Conservation (phyloP, 352 stramenopile genomes). For the Aphanomyces euteiches region DNA sequence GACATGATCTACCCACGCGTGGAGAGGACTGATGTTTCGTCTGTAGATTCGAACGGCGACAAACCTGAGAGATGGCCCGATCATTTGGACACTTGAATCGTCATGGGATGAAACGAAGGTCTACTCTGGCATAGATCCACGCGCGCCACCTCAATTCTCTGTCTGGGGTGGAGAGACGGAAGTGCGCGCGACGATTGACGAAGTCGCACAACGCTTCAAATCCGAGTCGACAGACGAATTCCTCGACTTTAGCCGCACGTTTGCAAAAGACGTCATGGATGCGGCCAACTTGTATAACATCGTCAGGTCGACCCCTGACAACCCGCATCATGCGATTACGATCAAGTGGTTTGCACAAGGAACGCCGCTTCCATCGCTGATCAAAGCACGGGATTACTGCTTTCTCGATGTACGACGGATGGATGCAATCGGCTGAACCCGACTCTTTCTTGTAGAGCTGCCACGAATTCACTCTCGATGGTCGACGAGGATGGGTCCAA, state of each 20-base stretch:
- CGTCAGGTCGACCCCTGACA: background rate
- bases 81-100: background rate
- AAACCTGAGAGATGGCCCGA: background rate
- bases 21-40: background rate
- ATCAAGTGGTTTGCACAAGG: constrained; percentile 4
- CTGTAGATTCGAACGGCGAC: background rate
- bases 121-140: background rate
- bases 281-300: background rate
- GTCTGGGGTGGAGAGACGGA: background rate
- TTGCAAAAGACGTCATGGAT: background rate
- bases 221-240: background rate
- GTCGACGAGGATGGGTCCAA: background rate
- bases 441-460: background rate
- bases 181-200: background rate
- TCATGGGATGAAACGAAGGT: background rate
- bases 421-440: too few species aligned
- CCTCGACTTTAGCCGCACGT: background rate
- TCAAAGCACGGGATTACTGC: constrained; percentile 4
- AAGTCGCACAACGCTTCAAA: background rate
- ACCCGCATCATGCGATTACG: background rate
- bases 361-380: background rate
- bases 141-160: background rate
- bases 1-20: background rate
- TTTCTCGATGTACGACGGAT: background rate
- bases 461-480: constrained; percentile 4